Percentiles rank a stretch among this genome's conserved stretches.
Conservation (phyloP, 2,329 filamentous ascomycete species). For the Talaromyces sp. region DNA sequence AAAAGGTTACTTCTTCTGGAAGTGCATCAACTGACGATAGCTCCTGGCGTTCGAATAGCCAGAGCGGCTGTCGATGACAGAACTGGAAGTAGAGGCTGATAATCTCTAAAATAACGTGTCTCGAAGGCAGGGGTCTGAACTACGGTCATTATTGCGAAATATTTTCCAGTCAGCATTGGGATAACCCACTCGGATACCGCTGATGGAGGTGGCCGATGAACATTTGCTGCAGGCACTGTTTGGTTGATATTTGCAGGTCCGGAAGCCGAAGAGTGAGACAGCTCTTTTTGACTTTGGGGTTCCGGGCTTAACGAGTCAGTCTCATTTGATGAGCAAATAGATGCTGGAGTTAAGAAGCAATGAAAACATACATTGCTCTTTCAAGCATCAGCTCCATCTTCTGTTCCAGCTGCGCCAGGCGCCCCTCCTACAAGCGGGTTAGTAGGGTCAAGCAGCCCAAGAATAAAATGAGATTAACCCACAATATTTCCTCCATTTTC, state of each 20-base stretch:
- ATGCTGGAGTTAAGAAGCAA: neutral
- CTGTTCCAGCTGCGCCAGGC: constrained; percentile 10
- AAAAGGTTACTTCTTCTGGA: constrained; percentile 14
- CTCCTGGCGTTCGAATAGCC: constrained; percentile 18
- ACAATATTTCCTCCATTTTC: neutral
- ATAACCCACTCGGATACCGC: neutral
- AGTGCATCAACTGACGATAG: constrained; percentile 8
- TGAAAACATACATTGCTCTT: constrained; percentile 3
- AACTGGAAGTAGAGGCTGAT: constrained; percentile 17
- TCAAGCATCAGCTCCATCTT: constrained; percentile 13
- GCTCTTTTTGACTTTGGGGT: neutral
- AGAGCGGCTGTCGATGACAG: constrained; percentile 20
- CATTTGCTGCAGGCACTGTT: neutral
- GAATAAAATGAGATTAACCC: neutral
- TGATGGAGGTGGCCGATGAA: neutral
- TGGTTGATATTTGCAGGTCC: neutral
- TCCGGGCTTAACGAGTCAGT: neutral
- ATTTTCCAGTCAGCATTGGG: neutral
- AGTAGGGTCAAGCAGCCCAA: neutral
- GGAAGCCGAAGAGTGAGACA: neutral
- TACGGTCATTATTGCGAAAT: neutral
- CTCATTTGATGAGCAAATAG: neutral
- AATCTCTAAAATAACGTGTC: constrained; percentile 7
- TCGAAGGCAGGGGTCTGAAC: constrained; percentile 3
- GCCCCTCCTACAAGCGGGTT: constrained; percentile 3